Percentiles rank a stretch among this genome's conserved stretches.
Evolutionary conservation across 2,329 filamentous ascomycete genomes (phyloP).

Genomic region (Thermomyces lanuginosus): DNA sequence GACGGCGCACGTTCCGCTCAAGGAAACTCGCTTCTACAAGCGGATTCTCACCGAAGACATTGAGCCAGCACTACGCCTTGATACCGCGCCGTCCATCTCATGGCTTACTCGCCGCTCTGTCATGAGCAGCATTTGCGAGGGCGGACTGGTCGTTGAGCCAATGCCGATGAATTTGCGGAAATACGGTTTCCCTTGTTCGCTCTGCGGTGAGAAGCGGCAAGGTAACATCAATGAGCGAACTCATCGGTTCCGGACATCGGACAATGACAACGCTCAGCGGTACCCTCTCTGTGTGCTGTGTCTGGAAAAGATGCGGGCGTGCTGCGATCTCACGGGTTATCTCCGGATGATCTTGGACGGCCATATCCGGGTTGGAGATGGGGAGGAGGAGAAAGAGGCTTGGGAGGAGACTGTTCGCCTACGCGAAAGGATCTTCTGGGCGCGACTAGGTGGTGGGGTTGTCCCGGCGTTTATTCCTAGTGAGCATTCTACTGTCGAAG

Average conservation of each 20-base stretch:
- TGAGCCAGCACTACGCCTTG: conserved; percentile 79
- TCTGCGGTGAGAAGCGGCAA: conserved; percentile 72
- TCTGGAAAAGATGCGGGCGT: conserved; percentile 63
- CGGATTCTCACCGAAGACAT: conserved; percentile 77
- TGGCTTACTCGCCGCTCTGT: conserved; percentile 85
- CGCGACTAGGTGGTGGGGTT: conserved; percentile 78
- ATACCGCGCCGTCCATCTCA: conserved; percentile 75
- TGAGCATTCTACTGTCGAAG: conserved; percentile 4
- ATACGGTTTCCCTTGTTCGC: conserved; percentile 52
- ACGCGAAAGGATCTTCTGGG: conserved; percentile 95
- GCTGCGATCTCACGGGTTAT: conserved; percentile 86
- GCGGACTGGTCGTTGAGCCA: conserved; percentile 76
- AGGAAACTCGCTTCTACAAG: conserved; percentile 91
- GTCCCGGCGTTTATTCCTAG: conserved; percentile 43
- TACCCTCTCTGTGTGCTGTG: conserved; percentile 88
- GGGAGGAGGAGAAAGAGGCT: conserved; percentile 68
- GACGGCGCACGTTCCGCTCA: conserved; percentile 42
- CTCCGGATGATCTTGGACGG: conserved; percentile 82
- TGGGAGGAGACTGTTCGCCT: conserved; percentile 91
- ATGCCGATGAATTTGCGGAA: conserved; percentile 44
- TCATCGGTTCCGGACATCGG: conserved; percentile 77
- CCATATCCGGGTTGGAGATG: conserved; percentile 69
- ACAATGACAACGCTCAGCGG: conserved; percentile 69
- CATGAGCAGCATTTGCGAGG: conserved; percentile 65
- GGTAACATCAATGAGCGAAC: conserved; percentile 56